Base-by-base conservation (phyloP, 371 early-diverging fungal species). In the Parasitella parasitica region DNA sequence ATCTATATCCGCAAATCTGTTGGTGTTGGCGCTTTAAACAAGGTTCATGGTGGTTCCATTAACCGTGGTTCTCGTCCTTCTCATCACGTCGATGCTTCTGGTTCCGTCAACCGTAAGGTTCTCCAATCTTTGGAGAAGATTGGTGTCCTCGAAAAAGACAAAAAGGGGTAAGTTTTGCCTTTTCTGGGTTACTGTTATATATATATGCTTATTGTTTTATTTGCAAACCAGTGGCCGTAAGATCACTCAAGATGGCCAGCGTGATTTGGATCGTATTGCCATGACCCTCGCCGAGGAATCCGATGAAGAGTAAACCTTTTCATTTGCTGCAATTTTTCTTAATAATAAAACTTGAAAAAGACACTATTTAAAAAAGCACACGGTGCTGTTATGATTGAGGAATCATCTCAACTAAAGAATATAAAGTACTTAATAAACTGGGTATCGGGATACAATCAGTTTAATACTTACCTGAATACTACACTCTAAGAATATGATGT, bases 71-170 rank as follows among this genome's bases (percentile, higher is more conserved):
- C 84, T 77, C 87, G 94, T 68, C 97, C 97, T 69, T 92, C 92
- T 86, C 90, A 94, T 85, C 90, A 89, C 87, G 81, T 85, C 59
- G 73, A 84, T 53, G 90, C 89, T 63, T 93, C 96, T 56, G 97
- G 96, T 70, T 90, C 93, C 75, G 85, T 96, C 66, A 85, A 88
- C 74, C 91, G 98, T 78, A 95, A 94, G 87, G 91, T 90, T 62
- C 81, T 98, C 69, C 97, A 98, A 86, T 87, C 94, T 61, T 86
- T 98, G 65, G 97, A 97, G 87, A 94, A 96, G 92, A 88, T 98
- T 69, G 92, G 91, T 84, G 91, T 97, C 61, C 75, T 97, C 61
- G 95, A 97, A 84, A 84, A 91, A 86, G 91, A 93, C 74, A 75
- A 86, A 75, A 85, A 89, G 73, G 92, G 91, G 89, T 89, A 87